A percentile compares a stretch with the other conserved stretches of the same genome.
These are phyloP conservation scores for Paramecium octaurelia DNA, from an alignment of 73 alveolate genomes.

Conservation along the genomic window DNA sequence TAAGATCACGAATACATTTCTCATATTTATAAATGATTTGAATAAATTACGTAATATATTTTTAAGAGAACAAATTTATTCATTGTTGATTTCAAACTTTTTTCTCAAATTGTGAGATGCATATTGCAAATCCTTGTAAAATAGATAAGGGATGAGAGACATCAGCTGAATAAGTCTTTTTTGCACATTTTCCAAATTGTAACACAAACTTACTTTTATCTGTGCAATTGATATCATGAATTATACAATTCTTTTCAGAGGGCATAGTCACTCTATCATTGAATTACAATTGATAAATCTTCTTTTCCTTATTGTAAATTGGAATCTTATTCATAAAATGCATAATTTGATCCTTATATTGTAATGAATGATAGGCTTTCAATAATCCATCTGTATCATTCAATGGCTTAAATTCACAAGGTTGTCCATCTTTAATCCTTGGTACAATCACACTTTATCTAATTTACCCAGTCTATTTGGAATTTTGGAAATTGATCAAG, in stretches of 20 bases:
- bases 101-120: not conserved
- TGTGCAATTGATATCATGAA: not conserved
- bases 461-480: not conserved
- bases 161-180: not conserved
- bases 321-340: not conserved
- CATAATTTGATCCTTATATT: not conserved
- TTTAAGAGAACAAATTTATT: not conserved
- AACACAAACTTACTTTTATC: not conserved
- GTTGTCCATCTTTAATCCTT: not conserved
- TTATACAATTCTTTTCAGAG: not conserved
- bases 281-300: not conserved
- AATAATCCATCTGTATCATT: not conserved
- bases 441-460: not conserved
- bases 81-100: not conserved
- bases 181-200: conserved; percentile 14
- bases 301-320: not conserved
- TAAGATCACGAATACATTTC: not conserved
- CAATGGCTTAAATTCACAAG: conserved; percentile 4
- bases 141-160: not conserved
- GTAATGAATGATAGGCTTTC: not conserved
- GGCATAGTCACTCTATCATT: not conserved
- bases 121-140: conserved; percentile 22
- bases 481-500: not conserved
- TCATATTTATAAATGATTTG: not conserved
- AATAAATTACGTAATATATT: not conserved